A percentile compares a stretch with the other conserved stretches of the same genome.
phyloP scores from a whole-genome alignment of 2,329 filamentous ascomycete species.

The Zymoseptoria tritici region DNA sequence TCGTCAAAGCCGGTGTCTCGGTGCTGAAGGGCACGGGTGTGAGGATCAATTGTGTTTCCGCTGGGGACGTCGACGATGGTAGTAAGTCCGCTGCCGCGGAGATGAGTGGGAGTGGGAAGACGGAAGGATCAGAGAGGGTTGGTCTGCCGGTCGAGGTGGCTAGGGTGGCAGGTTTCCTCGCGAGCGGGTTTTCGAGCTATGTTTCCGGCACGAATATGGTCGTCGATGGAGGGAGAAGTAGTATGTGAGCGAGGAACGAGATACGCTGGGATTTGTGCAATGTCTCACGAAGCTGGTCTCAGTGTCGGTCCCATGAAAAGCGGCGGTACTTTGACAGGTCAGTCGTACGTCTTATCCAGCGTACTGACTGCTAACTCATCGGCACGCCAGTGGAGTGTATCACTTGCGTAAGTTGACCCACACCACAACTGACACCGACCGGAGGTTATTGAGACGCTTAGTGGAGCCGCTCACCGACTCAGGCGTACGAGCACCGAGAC shows the following conservation, averaged over 20 bases:
- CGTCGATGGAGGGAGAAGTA: constrained; percentile 53
- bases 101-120: constrained; percentile 43
- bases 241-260: neutral
- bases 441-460: too few species aligned
- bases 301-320: too few species aligned
- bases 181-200: constrained; percentile 56
- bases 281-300: too few species aligned
- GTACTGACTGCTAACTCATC: too few species aligned
- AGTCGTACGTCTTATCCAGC: too few species aligned
- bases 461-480: too few species aligned
- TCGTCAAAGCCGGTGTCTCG: constrained; percentile 52
- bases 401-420: too few species aligned
- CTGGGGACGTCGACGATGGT: constrained; percentile 42
- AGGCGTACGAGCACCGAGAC: too few species aligned
- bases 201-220: constrained; percentile 56
- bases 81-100: constrained; percentile 45
- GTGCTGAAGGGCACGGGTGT: constrained; percentile 53
- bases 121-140: constrained; percentile 52
- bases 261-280: too few species aligned
- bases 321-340: too few species aligned
- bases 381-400: too few species aligned
- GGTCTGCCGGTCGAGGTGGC: constrained; percentile 53
- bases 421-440: too few species aligned
- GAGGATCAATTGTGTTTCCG: constrained; percentile 49
- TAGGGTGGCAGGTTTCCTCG: constrained; percentile 54